These are phyloP conservation scores for Naganishia friedmannii DNA, from an alignment of 768 basidiomycete genomes.

Conservation along the genomic window DNA sequence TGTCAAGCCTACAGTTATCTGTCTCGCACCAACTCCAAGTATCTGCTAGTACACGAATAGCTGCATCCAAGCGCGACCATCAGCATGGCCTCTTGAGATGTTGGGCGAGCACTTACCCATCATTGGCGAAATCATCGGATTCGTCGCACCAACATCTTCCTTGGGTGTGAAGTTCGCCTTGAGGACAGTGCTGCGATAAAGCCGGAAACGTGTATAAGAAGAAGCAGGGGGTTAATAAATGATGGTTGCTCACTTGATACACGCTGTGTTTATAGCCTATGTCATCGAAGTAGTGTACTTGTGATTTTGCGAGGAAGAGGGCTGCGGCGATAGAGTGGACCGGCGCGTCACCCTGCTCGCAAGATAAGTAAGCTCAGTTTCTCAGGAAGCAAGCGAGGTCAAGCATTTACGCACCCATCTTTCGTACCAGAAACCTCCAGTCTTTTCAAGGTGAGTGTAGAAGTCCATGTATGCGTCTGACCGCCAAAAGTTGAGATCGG, in stretches of 20 bases:
- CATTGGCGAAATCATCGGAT: slow-evolving; percentile 66
- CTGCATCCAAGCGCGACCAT: slow-evolving; percentile 47
- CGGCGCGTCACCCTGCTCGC: slow-evolving; percentile 88
- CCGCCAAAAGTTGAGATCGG: slow-evolving; percentile 75
- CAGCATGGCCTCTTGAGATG: slow-evolving; percentile 6
- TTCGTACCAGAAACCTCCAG: slow-evolving; percentile 87
- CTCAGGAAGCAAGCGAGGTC: too few relatives aligned
- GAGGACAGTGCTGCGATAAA: slow-evolving; percentile 48
- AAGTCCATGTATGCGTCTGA: slow-evolving; percentile 74
- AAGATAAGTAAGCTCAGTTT: background rate
- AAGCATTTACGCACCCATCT: slow-evolving; percentile 55
- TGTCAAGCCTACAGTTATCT: too few relatives aligned
- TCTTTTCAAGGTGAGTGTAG: slow-evolving; percentile 74
- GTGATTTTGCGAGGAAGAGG: slow-evolving; percentile 75
- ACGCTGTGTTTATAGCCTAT: slow-evolving; percentile 91
- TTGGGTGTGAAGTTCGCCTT: slow-evolving; percentile 59
- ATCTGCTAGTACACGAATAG: slow-evolving; percentile 84
- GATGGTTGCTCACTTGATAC: slow-evolving; percentile 83
- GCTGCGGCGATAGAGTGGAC: slow-evolving; percentile 88
- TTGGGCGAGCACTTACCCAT: slow-evolving; percentile 41
- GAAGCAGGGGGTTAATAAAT: too few relatives aligned
- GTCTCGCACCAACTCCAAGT: slow-evolving; percentile 55
- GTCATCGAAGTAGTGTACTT: slow-evolving; percentile 94
- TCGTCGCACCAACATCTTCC: slow-evolving; percentile 86
- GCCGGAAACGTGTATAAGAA: background rate